Evolutionary conservation across 805 yeast genomes (phyloP), one percentile per base, ranked within the genome.

Genomic region (Cyberlindnera mycetangii): DNA sequence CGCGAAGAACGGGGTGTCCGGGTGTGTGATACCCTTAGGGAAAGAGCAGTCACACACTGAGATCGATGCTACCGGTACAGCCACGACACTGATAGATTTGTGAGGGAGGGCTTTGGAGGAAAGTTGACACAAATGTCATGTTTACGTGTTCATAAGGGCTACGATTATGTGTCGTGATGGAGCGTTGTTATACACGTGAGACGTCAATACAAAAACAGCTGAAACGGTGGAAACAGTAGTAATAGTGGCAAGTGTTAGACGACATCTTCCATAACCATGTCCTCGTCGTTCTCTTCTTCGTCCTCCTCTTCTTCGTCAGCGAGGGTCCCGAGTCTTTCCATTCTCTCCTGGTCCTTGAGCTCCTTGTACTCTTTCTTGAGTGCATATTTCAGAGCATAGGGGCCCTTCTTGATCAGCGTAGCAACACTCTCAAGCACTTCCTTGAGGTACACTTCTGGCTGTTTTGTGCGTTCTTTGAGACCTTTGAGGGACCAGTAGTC

Each of bases 401-500:
- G 97, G 14, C 99, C 99, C 62, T 89, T 89, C 63, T 92, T 89
- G 56, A 87, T 90, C 60, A 93, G 74, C 25, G 79, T 76, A 1
- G 98, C 98, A 59, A 93, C 88, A 38, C 85, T 79, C 49, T 92
- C 99, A 39, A 93, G 70, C 46, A 93, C 86, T 61, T 90, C 97
- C 61, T 90, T 89, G 51, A 93, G 71, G 63, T 87, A 95, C 17
- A 83, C 83, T 62, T 93, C 99, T 2, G 99, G 99, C 71, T 93
- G 99, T 58, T 84, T 83, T 3, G 97, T 89, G 54, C 96, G 78
- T 62, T 93, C 99, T 59, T 89, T 85, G 50, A 93, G 72, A 32
- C 97, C 97, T 66, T 89, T 89, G 74, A 93, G 75, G 10, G 93
- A 82, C 99, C 99, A 93, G 66, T 90, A 93, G 61, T 92, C 97